Base-by-base conservation (phyloP, 192 early-diverging fungal species). In the Podila verticillata region DNA sequence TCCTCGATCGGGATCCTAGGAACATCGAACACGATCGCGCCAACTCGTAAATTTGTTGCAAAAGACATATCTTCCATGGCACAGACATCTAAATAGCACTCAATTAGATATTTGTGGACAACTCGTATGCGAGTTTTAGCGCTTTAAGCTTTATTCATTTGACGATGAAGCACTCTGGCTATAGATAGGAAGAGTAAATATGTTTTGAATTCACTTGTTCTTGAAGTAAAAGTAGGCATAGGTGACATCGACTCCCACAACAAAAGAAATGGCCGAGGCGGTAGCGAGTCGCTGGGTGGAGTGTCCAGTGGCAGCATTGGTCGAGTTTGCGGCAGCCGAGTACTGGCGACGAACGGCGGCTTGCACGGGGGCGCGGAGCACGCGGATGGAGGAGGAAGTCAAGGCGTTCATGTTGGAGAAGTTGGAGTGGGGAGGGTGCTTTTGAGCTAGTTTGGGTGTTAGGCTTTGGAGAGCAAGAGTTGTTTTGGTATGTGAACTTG, bases 181-280 rank as follows among this genome's bases (percentile, higher is more conserved):
- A 44, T 15, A 15, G 39, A 44, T 15, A 15, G 39, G 2, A 58
- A 15, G 9, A 13, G 57, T 4, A 15, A 31, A 7, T 15, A 1
- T 10, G 30, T 3, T 31, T 30, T 30, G 8, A 22, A n/a, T 49
- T 39, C 19, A 32, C 48, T 51, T 65, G 19, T 29, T 56, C 24
- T 57, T 57, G 9, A 62, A 58, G 3, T 66, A 69, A 39, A 70
- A 75, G 57, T 75, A 75, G 31, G 74, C 74, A 17, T 70, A 75
- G 57, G 74, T 75, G 66, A 70, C 66, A 65, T 75, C 74, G 15
- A 57, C 63, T 12, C 74, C 74, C 1, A 59, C 56, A 13, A 54
- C 47, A 31, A 57, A 51, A 0, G 67, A 64, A 15, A 75, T 57
- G 26, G 28, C 56, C 13, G 67, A 64, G 31, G 56, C 67, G 22